Percentiles rank a stretch among this genome's conserved stretches.
Conservation (phyloP, 768 basidiomycete genomes). For the Hericium rajendrae region DNA sequence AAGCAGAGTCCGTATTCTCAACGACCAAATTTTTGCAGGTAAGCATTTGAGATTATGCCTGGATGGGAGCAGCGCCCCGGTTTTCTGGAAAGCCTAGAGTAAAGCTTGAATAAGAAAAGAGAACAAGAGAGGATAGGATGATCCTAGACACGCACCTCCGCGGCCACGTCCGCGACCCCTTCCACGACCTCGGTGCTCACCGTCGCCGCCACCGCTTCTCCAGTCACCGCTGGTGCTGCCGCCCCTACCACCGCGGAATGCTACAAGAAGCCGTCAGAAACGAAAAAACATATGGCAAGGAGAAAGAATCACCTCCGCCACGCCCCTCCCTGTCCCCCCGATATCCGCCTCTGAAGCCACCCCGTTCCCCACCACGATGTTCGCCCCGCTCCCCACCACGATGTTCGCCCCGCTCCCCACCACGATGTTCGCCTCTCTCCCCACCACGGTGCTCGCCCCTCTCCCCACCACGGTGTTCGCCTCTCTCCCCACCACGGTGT, state of each 20-base stretch:
- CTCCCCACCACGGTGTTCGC: not conserved
- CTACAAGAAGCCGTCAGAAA: not conserved
- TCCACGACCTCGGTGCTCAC: slow-evolving; percentile 19
- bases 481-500: not conserved
- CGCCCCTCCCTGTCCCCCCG: slow-evolving; percentile 18
- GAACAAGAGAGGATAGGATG: not conserved
- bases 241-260: slow-evolving; percentile 17
- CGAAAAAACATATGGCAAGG: not conserved
- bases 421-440: too few relatives aligned
- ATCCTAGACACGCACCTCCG: slow-evolving; percentile 11
- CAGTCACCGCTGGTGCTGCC: slow-evolving; percentile 24
- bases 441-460: slow-evolving; percentile 10
- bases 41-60: slow-evolving; percentile 3
- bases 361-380: slow-evolving; percentile 18
- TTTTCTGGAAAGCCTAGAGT: slow-evolving; percentile 6
- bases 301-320: slow-evolving; percentile 7
- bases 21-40: too few relatives aligned
- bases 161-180: slow-evolving; percentile 23
- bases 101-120: not conserved
- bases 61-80: slow-evolving; percentile 8
- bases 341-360: slow-evolving; percentile 21
- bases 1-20: not conserved
- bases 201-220: slow-evolving; percentile 19
- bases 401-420: slow-evolving; percentile 1
- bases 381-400: slow-evolving; percentile 1